Evolutionary conservation across 352 stramenopile genomes (phyloP), one percentile per base, ranked within the genome.

Genomic region (Phytophthora pistaciae): DNA sequence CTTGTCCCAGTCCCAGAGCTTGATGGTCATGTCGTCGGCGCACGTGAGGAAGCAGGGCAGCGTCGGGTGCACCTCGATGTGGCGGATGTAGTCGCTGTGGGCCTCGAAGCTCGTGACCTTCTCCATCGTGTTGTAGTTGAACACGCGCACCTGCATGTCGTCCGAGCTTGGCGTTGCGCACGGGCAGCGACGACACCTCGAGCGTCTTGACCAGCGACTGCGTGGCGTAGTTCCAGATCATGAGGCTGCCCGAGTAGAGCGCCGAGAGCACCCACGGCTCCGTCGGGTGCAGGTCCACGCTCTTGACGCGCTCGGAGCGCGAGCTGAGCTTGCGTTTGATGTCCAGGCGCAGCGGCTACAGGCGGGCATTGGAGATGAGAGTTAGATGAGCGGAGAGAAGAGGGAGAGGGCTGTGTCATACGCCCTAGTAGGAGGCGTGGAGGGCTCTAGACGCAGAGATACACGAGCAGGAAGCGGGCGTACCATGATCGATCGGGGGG

Each of bases 41-140:
- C 85, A 98, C n/a, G 90, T 98, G 46, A 99, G 82, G 36, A 99
- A 88, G 73, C 98, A 99, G 0, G 98, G 97, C 38, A 99, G 81
- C 48, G 94, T 97, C n/a, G 98, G 97, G 78, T 99, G 98, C 29
- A 99, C 85, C 58, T 98, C 94, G 56, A 99, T 75, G 75, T 96
- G 94, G 18, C 98, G 97, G 79, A 99, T 99, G 79, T 99, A 99
- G 90, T 99, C 98, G 6, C 89, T 96, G 79, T 99, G 98, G 3
- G 97, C 98, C 78, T 99, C 97, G 94, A 99, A 95, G 38, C 72
- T 80, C 61, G 83, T 87, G 42, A 95, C 92, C 68, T 99, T 99
- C 77, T 99, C 98, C 91, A 99, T 98, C 38, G 98, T 99, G 78
- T 99, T 99, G 90, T 99, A 99, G 84, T 99, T 99, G 86, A 99